phyloP scores from a whole-genome alignment of 805 yeast species.

The Candida odintsovae region DNA sequence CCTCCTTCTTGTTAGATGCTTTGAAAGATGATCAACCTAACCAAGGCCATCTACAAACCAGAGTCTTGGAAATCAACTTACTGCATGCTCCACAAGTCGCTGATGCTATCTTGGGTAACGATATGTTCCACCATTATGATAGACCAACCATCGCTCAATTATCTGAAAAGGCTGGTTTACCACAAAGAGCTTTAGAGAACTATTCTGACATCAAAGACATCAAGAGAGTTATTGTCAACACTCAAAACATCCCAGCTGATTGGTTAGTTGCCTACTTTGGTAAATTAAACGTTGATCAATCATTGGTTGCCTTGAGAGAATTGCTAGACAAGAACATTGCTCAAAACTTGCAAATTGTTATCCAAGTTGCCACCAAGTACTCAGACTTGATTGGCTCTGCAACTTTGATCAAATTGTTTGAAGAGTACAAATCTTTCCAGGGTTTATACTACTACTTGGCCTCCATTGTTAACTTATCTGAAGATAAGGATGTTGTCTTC shows the following conservation, averaged over 20 bases:
- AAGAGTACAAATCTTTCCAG: constrained; percentile 86
- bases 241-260: constrained; percentile 78
- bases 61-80: constrained; percentile 86
- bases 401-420: constrained; percentile 83
- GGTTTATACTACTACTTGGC: constrained; percentile 93
- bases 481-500: constrained; percentile 91
- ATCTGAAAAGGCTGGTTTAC: constrained; percentile 94
- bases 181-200: constrained; percentile 93
- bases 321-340: constrained; percentile 74
- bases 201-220: constrained; percentile 93
- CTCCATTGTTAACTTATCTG: constrained; percentile 87
- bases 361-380: constrained; percentile 95
- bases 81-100: constrained; percentile 99
- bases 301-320: constrained; percentile 80
- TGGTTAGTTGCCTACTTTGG: constrained; percentile 94
- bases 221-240: constrained; percentile 88
- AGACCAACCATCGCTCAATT: constrained; percentile 87
- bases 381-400: constrained; percentile 89
- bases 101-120: constrained; percentile 94
- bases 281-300: constrained; percentile 89
- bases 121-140: constrained; percentile 93
- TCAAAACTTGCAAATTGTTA: constrained; percentile 86
- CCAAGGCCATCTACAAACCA: constrained; percentile 93
- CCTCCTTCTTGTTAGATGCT: constrained; percentile 94
- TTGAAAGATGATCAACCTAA: constrained; percentile 89